Evolutionary conservation across 129 eudicot genomes (phyloP).

Genomic region (Ambrosia artemisiifolia): DNA sequence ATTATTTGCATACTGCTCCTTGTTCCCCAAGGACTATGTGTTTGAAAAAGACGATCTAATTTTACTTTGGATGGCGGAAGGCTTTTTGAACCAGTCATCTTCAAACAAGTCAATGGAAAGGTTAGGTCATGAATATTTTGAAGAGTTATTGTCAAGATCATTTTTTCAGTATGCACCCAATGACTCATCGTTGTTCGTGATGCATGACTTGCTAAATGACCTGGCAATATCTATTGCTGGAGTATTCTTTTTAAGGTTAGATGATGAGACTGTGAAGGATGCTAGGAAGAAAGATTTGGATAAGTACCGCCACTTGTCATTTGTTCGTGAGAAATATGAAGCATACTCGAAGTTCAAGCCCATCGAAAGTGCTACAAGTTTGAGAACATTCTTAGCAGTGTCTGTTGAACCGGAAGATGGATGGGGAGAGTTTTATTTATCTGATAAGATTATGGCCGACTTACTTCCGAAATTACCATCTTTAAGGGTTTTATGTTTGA

Average conservation of each 20-base stretch:
- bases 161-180: conserved; percentile 2
- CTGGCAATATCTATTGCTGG: conserved; percentile 4
- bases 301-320: background rate
- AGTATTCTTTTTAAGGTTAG: background rate
- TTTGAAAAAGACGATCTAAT: background rate
- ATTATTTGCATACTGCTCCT: background rate
- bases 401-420: background rate
- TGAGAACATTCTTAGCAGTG: conserved; percentile 4
- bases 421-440: background rate
- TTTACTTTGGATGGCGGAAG: conserved; percentile 18
- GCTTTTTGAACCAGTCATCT: background rate
- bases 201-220: conserved; percentile 8
- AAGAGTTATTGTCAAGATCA: conserved; percentile 1
- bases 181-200: background rate
- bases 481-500: background rate
- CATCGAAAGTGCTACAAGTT: background rate
- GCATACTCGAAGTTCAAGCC: background rate
- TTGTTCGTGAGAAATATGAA: background rate
- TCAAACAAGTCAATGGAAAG: background rate
- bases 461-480: background rate
- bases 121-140: conserved; percentile 4
- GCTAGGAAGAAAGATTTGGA: background rate
- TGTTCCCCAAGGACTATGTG: conserved; percentile 9
- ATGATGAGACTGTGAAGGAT: background rate
- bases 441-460: background rate